Conservation (phyloP, 352 stramenopile species). For the Globisporangium megalacanthum region DNA sequence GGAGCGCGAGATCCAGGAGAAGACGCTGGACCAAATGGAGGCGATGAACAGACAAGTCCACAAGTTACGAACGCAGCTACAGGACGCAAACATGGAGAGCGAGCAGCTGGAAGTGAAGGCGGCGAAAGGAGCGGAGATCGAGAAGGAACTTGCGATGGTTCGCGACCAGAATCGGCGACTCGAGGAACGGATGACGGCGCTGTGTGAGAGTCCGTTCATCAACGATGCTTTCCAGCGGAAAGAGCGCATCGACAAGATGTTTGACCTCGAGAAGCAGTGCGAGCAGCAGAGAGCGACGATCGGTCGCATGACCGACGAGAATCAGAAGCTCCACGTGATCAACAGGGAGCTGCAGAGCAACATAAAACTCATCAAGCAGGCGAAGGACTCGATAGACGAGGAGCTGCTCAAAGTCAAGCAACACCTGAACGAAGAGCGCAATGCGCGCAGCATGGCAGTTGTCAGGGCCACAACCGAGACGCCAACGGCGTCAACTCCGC, state of each 20-base stretch:
- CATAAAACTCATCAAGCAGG: constrained; percentile 75
- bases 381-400: constrained; percentile 64
- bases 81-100: constrained; percentile 76
- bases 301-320: constrained; percentile 59
- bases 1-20: constrained; percentile 87
- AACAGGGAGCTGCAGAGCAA: constrained; percentile 81
- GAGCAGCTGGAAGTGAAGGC: constrained; percentile 62
- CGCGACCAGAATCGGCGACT: constrained; percentile 81
- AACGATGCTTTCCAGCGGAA: constrained; percentile 88
- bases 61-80: constrained; percentile 79
- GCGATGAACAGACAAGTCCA: constrained; percentile 89
- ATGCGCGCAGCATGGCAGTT: constrained; percentile 25
- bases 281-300: constrained; percentile 76
- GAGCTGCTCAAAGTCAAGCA: constrained; percentile 53
- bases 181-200: constrained; percentile 85
- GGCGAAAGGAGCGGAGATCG: constrained; percentile 62
- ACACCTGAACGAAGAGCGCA: constrained; percentile 66
- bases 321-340: constrained; percentile 74
- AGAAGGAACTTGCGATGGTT: constrained; percentile 73
- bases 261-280: constrained; percentile 79
- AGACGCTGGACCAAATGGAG: constrained; percentile 84
- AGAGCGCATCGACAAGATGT: constrained; percentile 80
- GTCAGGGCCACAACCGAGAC: constrained; percentile 21
- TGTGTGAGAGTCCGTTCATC: constrained; percentile 93
- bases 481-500: neutral